Conservation (phyloP, 2,329 filamentous ascomycete species). For the Verticillium klebahnii region DNA sequence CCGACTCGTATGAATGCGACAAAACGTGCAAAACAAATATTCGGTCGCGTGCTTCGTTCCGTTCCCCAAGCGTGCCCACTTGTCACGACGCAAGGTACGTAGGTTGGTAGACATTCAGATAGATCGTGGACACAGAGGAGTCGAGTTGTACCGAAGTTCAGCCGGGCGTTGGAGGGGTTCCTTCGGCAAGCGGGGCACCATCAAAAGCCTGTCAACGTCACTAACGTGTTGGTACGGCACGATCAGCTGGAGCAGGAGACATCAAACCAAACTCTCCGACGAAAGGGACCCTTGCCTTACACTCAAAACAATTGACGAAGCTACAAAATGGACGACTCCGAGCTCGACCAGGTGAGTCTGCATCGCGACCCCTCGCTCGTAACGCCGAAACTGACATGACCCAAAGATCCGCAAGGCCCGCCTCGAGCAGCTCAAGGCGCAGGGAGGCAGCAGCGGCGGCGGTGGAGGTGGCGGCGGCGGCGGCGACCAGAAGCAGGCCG, state of each 20-base stretch:
- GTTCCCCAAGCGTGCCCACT: no score
- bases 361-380: background rate
- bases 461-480: constrained; percentile 31
- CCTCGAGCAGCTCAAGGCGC: constrained; percentile 84
- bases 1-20: no score
- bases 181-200: background rate
- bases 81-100: no score
- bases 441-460: constrained; percentile 48
- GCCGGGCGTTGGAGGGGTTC: background rate
- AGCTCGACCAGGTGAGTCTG: constrained; percentile 32
- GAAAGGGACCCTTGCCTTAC: background rate
- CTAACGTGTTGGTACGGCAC: background rate
- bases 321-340: constrained; percentile 35
- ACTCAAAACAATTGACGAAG: background rate
- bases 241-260: background rate
- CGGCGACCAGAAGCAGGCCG: constrained; percentile 59
- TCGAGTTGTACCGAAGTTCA: background rate
- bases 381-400: background rate
- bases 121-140: no score
- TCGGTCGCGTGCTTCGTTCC: no score
- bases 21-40: no score
- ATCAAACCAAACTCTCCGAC: background rate
- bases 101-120: no score
- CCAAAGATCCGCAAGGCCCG: constrained; percentile 82
- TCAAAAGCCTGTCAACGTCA: background rate